A percentile compares a stretch with the other conserved stretches of the same genome.
phyloP scores from a whole-genome alignment of 768 basidiomycete genomes.

The Russula brevipes region DNA sequence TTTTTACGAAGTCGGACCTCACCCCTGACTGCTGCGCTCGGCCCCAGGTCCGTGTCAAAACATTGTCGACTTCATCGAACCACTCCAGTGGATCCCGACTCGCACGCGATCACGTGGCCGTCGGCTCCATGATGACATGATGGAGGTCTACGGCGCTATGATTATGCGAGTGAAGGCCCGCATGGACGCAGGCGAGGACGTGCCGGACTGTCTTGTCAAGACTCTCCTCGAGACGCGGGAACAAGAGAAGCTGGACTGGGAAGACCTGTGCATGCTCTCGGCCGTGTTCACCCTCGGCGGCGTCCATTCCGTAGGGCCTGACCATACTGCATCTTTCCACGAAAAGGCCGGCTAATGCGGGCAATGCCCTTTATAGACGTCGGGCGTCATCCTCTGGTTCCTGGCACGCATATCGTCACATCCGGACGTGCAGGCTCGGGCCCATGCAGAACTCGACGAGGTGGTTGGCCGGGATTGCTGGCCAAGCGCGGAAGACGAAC shows the following conservation, averaged over 20 bases:
- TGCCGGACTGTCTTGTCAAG: conserved; percentile 36
- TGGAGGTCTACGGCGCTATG: conserved; percentile 34
- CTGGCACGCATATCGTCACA: conserved; percentile 26
- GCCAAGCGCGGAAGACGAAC: conserved; percentile 28
- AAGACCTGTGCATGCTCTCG: conserved; percentile 35
- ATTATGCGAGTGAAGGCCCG: conserved; percentile 30
- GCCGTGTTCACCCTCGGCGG: conserved; percentile 35
- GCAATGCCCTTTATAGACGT: conserved; percentile 31
- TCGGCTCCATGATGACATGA: conserved; percentile 36
- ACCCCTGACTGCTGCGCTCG: background rate
- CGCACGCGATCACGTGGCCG: conserved; percentile 36
- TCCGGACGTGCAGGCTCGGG: conserved; percentile 30
- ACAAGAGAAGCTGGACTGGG: conserved; percentile 32
- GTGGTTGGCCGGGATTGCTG: conserved; percentile 26
- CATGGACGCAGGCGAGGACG: conserved; percentile 32
- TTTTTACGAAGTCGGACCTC: too few species aligned
- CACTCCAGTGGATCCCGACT: conserved; percentile 40
- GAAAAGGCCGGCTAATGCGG: conserved; percentile 3
- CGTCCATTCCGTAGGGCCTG: conserved; percentile 30
- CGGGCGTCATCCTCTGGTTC: conserved; percentile 35
- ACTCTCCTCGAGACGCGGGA: conserved; percentile 30
- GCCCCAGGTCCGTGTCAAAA: conserved; percentile 41
- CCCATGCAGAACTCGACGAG: conserved; percentile 31
- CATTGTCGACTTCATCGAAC: conserved; percentile 41
- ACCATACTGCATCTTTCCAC: background rate